Evolutionary conservation across 352 stramenopile genomes (phyloP).

Genomic region (Pilasporangium apinafurcum): DNA sequence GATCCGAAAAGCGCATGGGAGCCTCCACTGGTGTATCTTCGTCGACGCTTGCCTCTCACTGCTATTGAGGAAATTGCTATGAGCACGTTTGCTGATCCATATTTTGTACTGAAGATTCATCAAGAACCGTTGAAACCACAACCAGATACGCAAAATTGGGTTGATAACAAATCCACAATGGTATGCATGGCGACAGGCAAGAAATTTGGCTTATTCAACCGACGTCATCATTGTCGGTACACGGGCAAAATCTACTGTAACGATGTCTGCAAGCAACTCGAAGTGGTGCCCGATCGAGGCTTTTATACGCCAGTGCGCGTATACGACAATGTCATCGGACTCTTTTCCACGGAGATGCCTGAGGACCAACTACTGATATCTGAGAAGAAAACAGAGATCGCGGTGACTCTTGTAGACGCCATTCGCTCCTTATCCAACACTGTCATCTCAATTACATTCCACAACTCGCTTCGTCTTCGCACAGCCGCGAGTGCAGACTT

Average conservation of each 20-base stretch:
- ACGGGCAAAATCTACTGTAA: conserved; percentile 84
- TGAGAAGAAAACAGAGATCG: conserved; percentile 87
- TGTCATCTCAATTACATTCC: conserved; percentile 71
- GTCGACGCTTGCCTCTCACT: conserved; percentile 50
- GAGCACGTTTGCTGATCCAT: conserved; percentile 78
- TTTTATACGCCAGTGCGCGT: conserved; percentile 79
- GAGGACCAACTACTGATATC: conserved; percentile 76
- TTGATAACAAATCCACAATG: conserved; percentile 79
- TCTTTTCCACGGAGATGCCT: conserved; percentile 77
- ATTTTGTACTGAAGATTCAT: conserved; percentile 64
- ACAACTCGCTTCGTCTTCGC: conserved; percentile 48
- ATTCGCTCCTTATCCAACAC: conserved; percentile 43
- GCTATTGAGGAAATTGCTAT: conserved; percentile 72
- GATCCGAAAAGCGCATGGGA: conserved; percentile 51
- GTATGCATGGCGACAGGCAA: conserved; percentile 81
- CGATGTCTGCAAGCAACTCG: conserved; percentile 73
- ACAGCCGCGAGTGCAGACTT: conserved; percentile 34
- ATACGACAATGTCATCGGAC: conserved; percentile 68
- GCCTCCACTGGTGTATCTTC: conserved; percentile 64
- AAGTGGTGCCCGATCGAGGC: conserved; percentile 71
- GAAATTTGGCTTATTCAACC: conserved; percentile 86
- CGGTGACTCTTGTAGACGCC: conserved; percentile 75
- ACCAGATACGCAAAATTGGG: conserved; percentile 78
- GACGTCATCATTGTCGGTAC: conserved; percentile 83
- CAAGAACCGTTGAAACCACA: conserved; percentile 44